Evolutionary conservation across 1,139 yeast genomes (phyloP).

Genomic region (Scheffersomyces insectosa): DNA sequence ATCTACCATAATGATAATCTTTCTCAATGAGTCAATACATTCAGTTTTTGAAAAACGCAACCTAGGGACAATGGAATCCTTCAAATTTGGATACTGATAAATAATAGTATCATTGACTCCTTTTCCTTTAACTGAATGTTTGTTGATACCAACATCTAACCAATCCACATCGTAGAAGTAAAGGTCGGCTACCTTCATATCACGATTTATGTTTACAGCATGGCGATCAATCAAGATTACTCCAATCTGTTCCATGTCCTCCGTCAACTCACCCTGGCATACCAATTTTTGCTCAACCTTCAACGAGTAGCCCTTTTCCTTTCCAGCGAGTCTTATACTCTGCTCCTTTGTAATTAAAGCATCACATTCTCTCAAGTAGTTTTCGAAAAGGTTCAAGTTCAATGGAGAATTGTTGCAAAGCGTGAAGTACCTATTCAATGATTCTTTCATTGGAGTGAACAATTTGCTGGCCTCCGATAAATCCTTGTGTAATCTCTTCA

Average conservation of each 20-base stretch:
- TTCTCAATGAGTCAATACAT: constrained; percentile 48
- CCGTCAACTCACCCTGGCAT: constrained; percentile 60
- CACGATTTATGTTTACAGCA: constrained; percentile 34
- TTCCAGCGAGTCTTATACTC: constrained; percentile 17
- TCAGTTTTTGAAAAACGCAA: constrained; percentile 24
- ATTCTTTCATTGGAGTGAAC: constrained; percentile 55
- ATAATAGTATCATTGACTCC: constrained; percentile 5
- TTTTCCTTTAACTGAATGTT: constrained; percentile 3
- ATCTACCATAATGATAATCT: constrained; percentile 28
- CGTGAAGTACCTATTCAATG: constrained; percentile 53
- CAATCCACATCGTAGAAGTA: constrained; percentile 72
- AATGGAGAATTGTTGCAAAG: constrained; percentile 58
- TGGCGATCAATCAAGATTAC: constrained; percentile 34
- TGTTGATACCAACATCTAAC: constrained; percentile 52
- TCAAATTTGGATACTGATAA: constrained; percentile 7
- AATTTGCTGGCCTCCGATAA: constrained; percentile 42
- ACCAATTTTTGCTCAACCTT: constrained; percentile 66
- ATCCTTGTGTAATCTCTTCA: constrained; percentile 47
- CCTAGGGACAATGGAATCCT: constrained; percentile 12
- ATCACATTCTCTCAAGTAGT: constrained; percentile 55
- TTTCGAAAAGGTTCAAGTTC: constrained; percentile 61
- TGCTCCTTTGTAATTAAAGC: constrained; percentile 34
- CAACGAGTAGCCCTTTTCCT: constrained; percentile 37
- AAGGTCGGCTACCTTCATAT: constrained; percentile 47
- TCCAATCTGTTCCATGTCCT: constrained; percentile 38